phyloP scores from a whole-genome alignment of 2,329 filamentous ascomycete genomes.

The Thermoascus crustaceus region DNA sequence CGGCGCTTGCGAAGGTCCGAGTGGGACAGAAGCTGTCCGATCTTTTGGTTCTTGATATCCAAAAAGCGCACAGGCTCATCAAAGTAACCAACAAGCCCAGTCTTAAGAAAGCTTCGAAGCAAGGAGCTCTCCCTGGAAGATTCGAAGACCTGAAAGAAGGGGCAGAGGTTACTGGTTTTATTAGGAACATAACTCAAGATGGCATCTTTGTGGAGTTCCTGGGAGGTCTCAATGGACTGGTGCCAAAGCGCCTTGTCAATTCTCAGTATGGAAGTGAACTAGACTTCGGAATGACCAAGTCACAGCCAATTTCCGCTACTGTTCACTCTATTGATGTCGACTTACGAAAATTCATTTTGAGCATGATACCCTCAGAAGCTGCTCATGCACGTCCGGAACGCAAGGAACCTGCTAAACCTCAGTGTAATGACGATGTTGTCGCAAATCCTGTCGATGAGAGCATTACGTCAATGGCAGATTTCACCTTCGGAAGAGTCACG shows the following conservation, averaged over 20 bases:
- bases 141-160: conserved; percentile 67
- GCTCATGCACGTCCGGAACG: conserved; percentile 42
- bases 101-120: conserved; percentile 65
- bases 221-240: conserved; percentile 64
- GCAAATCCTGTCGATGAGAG: conserved; percentile 57
- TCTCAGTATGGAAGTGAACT: conserved; percentile 59
- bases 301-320: conserved; percentile 65
- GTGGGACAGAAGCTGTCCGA: conserved; percentile 76
- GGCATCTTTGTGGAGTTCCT: conserved; percentile 86
- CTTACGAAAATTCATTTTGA: conserved; percentile 60
- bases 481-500: conserved; percentile 62
- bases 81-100: conserved; percentile 75
- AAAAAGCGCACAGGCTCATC: conserved; percentile 66
- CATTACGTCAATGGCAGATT: conserved; percentile 60
- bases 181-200: conserved; percentile 73
- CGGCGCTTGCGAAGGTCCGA: conserved; percentile 69
- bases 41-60: conserved; percentile 79
- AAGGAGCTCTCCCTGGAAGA: conserved; percentile 60
- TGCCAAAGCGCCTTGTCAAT: conserved; percentile 70
- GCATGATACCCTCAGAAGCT: conserved; percentile 45
- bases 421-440: conserved; percentile 24
- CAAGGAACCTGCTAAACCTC: conserved; percentile 30
- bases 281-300: conserved; percentile 70
- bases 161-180: conserved; percentile 64
- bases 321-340: conserved; percentile 65